These are phyloP conservation scores for Taphrina flavorubra DNA, from an alignment of 1,139 yeast genomes.

Conservation along the genomic window DNA sequence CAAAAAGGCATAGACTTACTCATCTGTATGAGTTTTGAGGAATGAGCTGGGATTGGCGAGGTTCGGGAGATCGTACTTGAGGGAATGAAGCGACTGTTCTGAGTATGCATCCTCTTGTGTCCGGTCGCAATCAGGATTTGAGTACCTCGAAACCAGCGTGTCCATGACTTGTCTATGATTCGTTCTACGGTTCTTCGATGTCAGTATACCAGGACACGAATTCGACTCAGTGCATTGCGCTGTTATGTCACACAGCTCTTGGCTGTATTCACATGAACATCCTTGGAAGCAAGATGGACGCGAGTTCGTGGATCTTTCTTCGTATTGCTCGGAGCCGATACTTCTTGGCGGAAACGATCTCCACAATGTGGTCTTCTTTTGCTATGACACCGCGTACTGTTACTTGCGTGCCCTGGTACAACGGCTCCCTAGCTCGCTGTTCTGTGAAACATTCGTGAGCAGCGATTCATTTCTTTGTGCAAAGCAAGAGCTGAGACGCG, in stretches of 20 bases:
- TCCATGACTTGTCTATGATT: conserved; percentile 40
- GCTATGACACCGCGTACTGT: not conserved
- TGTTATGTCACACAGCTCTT: too few relatives aligned
- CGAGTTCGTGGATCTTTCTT: conserved; percentile 3
- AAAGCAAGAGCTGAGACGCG: too few relatives aligned
- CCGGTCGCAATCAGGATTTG: conserved; percentile 17
- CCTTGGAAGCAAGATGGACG: not conserved
- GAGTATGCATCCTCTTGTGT: conserved; percentile 16
- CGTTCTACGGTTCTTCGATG: not conserved
- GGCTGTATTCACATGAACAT: too few relatives aligned
- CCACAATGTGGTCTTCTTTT: not conserved
- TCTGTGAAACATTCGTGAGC: not conserved
- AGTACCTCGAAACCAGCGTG: conserved; percentile 42
- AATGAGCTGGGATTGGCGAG: conserved; percentile 41
- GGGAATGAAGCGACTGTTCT: conserved; percentile 22
- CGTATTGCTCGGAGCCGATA: not conserved
- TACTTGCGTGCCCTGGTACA: too few relatives aligned
- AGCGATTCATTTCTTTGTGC: not conserved
- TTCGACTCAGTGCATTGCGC: too few relatives aligned
- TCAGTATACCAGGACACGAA: not conserved
- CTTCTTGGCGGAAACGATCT: not conserved
- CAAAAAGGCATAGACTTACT: conserved; percentile 1
- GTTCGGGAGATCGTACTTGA: conserved; percentile 27
- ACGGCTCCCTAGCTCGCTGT: not conserved
- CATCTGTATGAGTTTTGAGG: conserved; percentile 42